Evolutionary conservation across 176 grass and related monocot genomes (phyloP).

Genomic region (Zea luxurians): DNA sequence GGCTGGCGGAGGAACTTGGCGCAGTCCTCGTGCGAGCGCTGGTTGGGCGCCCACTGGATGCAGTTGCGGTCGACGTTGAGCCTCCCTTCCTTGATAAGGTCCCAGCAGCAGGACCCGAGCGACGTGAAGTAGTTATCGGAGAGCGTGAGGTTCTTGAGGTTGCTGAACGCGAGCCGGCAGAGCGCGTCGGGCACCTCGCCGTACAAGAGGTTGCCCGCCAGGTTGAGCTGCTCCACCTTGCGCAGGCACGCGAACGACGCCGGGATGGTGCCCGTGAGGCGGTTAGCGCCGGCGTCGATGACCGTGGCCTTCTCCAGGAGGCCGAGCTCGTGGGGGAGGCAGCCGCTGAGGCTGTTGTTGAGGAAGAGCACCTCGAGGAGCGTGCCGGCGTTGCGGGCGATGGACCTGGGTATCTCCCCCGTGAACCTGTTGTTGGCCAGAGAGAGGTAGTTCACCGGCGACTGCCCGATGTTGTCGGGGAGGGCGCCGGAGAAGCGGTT

Average conservation of each 20-base stretch:
- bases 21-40: conserved; percentile 78
- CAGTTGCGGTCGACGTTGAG: conserved; percentile 81
- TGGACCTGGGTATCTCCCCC: conserved; percentile 68
- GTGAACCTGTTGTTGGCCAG: conserved; percentile 85
- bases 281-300: conserved; percentile 90
- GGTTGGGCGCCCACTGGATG: conserved; percentile 59
- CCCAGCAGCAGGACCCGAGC: conserved; percentile 60
- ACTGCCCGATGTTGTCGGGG: conserved; percentile 66
- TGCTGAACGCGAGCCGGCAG: conserved; percentile 53
- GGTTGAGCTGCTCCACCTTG: conserved; percentile 82
- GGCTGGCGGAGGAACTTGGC: conserved; percentile 43
- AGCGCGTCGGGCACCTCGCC: conserved; percentile 81
- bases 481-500: conserved; percentile 57
- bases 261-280: conserved; percentile 75
- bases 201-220: conserved; percentile 69
- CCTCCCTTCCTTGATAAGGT: conserved; percentile 41
- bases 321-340: conserved; percentile 84
- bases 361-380: conserved; percentile 87
- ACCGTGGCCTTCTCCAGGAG: conserved; percentile 69
- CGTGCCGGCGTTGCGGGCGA: conserved; percentile 48
- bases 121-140: conserved; percentile 87
- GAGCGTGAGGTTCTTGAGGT: conserved; percentile 72
- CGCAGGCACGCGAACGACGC: conserved; percentile 69
- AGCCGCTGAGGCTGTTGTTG: conserved; percentile 76
- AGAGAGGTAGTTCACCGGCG: conserved; percentile 73